phyloP scores from a whole-genome alignment of 139 green algal species.

The Micractinium sp. region DNA sequence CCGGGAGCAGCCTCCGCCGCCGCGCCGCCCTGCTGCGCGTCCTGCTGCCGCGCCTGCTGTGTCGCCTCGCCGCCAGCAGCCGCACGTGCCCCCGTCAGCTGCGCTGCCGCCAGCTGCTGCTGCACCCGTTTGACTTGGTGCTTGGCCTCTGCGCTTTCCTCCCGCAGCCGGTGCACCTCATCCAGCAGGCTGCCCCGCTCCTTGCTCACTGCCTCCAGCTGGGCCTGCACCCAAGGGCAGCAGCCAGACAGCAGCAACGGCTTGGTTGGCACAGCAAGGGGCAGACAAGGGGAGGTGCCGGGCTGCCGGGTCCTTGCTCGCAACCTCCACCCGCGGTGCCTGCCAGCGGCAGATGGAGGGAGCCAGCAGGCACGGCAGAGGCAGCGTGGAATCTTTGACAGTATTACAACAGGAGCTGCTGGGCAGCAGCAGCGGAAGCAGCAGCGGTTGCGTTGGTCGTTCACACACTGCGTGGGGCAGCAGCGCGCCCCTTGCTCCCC shows the following conservation, averaged over 20 bases:
- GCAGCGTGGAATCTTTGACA: too few relatives aligned
- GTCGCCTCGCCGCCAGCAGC: too few relatives aligned
- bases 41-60: not conserved
- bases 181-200: constrained; percentile 17
- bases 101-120: constrained; percentile 14
- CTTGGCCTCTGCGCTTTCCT: constrained; percentile 25
- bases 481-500: too few relatives aligned
- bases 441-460: too few relatives aligned
- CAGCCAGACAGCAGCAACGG: not conserved
- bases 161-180: constrained; percentile 21
- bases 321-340: not conserved
- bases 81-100: not conserved
- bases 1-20: not conserved
- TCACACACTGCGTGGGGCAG: too few relatives aligned
- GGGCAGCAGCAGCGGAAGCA: too few relatives aligned
- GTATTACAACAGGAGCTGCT: too few relatives aligned
- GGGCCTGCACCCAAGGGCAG: not conserved
- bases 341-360: not conserved
- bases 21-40: not conserved
- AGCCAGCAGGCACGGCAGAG: too few relatives aligned
- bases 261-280: too few relatives aligned
- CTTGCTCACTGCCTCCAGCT: constrained; percentile 24
- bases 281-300: too few relatives aligned
- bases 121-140: not conserved
- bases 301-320: not conserved